Percentiles rank a stretch among this genome's conserved stretches.
Evolutionary conservation across 2,329 filamentous ascomycete species (phyloP).

Genomic region (Trichoderma asperellum): DNA sequence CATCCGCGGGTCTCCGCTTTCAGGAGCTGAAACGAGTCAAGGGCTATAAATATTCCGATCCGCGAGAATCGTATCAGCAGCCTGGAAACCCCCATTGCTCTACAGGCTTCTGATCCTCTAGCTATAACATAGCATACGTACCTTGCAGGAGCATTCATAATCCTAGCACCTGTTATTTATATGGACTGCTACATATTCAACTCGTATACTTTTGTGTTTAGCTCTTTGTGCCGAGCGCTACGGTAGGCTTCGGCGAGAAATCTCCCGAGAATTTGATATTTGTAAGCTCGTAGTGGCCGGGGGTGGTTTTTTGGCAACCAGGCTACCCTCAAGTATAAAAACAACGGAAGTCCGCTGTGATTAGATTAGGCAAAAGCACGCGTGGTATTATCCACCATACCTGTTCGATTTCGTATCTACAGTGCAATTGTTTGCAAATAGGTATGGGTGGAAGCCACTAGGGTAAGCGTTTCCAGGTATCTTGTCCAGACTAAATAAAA

Average conservation of each 20-base stretch:
- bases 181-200: neutral
- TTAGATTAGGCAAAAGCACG: too few relatives aligned
- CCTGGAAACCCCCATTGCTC: neutral
- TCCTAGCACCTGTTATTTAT: neutral
- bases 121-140: neutral
- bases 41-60: constrained; percentile 27
- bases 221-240: neutral
- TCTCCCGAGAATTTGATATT: neutral
- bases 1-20: constrained; percentile 16
- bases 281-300: neutral
- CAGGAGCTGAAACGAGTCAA: constrained; percentile 19
- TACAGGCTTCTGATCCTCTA: neutral
- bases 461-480: neutral
- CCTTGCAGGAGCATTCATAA: neutral
- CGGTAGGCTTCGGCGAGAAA: neutral
- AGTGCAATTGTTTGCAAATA: neutral
- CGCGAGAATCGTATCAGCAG: neutral
- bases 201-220: neutral
- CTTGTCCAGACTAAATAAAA: neutral
- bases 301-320: neutral
- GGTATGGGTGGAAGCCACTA: neutral
- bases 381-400: neutral
- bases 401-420: neutral
- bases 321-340: neutral
- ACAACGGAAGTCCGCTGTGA: neutral